Conservation (phyloP, 2,329 filamentous ascomycete genomes). For the Ophiostoma montium region DNA sequence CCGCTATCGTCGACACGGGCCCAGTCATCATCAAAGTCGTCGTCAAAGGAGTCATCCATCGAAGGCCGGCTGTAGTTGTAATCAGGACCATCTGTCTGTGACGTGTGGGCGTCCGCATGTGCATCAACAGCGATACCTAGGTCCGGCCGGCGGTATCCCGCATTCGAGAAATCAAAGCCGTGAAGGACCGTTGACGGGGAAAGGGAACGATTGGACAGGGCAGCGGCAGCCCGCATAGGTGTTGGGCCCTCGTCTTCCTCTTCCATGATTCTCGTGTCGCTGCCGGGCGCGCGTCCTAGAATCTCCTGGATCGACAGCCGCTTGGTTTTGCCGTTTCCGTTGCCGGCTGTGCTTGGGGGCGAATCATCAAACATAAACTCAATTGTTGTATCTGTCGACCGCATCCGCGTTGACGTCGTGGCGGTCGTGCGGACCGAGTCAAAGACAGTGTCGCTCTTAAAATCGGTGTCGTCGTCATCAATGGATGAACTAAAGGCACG, state of each 20-base stretch:
- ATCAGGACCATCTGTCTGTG: slow-evolving; percentile 15
- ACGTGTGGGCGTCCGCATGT: slow-evolving; percentile 17
- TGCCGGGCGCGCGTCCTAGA: slow-evolving; percentile 39
- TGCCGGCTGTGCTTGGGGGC: slow-evolving; percentile 43
- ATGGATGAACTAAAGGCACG: slow-evolving; percentile 46
- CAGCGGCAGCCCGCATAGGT: slow-evolving; percentile 25
- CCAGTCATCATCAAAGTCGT: slow-evolving; percentile 44
- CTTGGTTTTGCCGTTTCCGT: slow-evolving; percentile 35
- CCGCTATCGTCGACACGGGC: slow-evolving; percentile 40
- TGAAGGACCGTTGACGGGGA: slow-evolving; percentile 4
- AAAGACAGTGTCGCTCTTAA: slow-evolving; percentile 62
- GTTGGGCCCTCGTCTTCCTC: slow-evolving; percentile 49
- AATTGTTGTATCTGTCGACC: slow-evolving; percentile 54
- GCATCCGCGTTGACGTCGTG: slow-evolving; percentile 52
- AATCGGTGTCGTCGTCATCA: slow-evolving; percentile 67
- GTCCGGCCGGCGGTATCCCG: background rate
- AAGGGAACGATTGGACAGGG: background rate
- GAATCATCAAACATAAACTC: slow-evolving; percentile 76
- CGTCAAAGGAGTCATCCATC: slow-evolving; percentile 47
- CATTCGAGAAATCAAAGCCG: background rate
- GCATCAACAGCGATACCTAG: background rate
- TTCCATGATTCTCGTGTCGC: slow-evolving; percentile 43
- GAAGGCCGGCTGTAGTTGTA: slow-evolving; percentile 37
- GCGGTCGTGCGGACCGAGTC: slow-evolving; percentile 62
- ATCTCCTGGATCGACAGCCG: slow-evolving; percentile 46